These are phyloP conservation scores for Lipomyces chichibuensis DNA, from an alignment of 805 yeast genomes.

Conservation along the genomic window DNA sequence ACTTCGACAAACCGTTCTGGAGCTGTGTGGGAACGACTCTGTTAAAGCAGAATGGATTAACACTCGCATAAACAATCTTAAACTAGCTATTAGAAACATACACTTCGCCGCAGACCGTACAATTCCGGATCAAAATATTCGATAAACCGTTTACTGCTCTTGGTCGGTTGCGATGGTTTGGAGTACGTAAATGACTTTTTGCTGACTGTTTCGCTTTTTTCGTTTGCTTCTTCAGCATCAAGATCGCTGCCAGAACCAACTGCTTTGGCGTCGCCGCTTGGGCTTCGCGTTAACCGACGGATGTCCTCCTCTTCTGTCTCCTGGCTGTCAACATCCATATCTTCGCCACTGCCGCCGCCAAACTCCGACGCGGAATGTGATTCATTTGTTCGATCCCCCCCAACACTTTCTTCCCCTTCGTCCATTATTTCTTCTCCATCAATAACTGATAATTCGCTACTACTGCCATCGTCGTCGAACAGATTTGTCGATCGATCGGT, in stretches of 20 bases:
- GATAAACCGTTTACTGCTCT: slow-evolving; percentile 5
- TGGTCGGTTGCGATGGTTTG: neutral
- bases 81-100: slow-evolving; percentile 12
- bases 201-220: neutral
- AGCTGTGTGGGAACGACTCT: slow-evolving; percentile 42
- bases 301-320: slow-evolving; percentile 33
- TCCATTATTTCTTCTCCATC: slow-evolving; percentile 12
- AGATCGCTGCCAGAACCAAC: neutral
- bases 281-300: neutral
- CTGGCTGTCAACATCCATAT: slow-evolving; percentile 28
- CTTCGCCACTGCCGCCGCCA: slow-evolving; percentile 17
- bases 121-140: slow-evolving; percentile 45
- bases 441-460: slow-evolving; percentile 20
- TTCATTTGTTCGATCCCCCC: slow-evolving; percentile 7
- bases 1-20: slow-evolving; percentile 40
- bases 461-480: slow-evolving; percentile 9
- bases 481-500: slow-evolving; percentile 13
- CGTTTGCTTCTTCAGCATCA: neutral
- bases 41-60: neutral
- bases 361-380: slow-evolving; percentile 13
- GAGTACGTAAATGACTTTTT: neutral
- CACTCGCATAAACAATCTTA: neutral
- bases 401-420: slow-evolving; percentile 3
- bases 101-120: slow-evolving; percentile 50
- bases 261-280: neutral